Conservation (phyloP, 2,329 filamentous ascomycete species). For the Cordyceps javanica region DNA sequence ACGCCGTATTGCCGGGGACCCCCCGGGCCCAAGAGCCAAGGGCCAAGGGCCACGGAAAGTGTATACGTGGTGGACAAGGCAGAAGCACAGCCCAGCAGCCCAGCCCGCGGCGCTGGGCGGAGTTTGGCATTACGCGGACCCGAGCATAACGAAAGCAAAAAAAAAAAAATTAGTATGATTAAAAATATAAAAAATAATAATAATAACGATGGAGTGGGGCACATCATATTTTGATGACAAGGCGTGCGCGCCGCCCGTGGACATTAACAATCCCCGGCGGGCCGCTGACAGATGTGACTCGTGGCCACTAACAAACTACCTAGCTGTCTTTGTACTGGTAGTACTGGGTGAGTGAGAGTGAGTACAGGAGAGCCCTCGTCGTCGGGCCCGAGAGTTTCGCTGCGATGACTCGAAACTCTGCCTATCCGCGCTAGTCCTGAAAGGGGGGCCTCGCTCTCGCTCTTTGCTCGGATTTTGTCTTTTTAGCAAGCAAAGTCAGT, state of each 20-base stretch:
- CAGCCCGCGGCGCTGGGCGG: conserved; percentile 18
- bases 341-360: neutral
- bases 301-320: too few species aligned
- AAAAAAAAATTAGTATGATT: too few species aligned
- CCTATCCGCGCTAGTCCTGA: neutral
- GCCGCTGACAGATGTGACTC: conserved; percentile 6
- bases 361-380: too few species aligned
- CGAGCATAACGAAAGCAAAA: conserved; percentile 21
- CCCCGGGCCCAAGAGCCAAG: too few species aligned
- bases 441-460: neutral
- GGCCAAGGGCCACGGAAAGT: too few species aligned
- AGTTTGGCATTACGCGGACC: conserved; percentile 28
- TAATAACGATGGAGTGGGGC: neutral
- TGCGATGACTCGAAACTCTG: too few species aligned
- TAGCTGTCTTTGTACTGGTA: too few species aligned
- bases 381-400: neutral
- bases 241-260: too few species aligned
- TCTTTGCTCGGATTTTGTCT: neutral
- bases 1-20: neutral
- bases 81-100: too few species aligned
- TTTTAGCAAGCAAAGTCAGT: neutral
- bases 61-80: too few species aligned
- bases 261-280: conserved; percentile 13
- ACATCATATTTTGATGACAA: conserved; percentile 7
- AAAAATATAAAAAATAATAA: neutral